Evolutionary conservation across 1,284 basidiomycete genomes (phyloP).

Genomic region (Cutaneotrichosporon sp.): DNA sequence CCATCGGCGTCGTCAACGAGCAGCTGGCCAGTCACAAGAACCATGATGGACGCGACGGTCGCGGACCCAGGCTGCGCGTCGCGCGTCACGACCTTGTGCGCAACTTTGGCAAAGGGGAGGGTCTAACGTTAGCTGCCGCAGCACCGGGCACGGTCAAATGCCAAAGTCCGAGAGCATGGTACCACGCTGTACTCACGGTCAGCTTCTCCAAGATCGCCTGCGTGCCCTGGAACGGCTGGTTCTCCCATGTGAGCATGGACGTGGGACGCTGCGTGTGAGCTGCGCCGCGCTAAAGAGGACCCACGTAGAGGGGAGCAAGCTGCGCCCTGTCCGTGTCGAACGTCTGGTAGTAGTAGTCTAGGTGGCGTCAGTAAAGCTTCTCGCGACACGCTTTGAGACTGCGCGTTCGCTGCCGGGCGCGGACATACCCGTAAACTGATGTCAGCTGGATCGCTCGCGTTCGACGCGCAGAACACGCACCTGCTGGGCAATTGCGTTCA

Average conservation of each 20-base stretch:
- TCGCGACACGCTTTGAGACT: no score
- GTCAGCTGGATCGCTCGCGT: constrained; percentile 42
- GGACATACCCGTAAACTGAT: constrained; percentile 52
- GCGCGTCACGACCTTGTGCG: constrained; percentile 74
- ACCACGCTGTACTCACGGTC: constrained; percentile 52
- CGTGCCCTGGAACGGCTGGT: constrained; percentile 58
- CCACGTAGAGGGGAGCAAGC: constrained; percentile 45
- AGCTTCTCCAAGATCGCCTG: constrained; percentile 72
- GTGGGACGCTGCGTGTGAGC: constrained; percentile 57
- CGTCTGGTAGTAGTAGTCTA: constrained; percentile 49
- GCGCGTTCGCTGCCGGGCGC: no score
- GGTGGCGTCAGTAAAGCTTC: not conserved
- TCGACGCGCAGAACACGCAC: constrained; percentile 17
- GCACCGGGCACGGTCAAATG: not conserved
- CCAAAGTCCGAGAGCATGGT: no score
- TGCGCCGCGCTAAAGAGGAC: constrained; percentile 10
- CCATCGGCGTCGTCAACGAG: constrained; percentile 65
- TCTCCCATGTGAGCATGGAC: constrained; percentile 91
- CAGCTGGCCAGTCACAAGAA: constrained; percentile 82
- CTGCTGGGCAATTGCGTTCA: constrained; percentile 53
- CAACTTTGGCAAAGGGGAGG: constrained; percentile 75
- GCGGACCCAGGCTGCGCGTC: constrained; percentile 83
- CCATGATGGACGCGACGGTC: constrained; percentile 62
- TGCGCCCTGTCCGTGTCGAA: constrained; percentile 43
- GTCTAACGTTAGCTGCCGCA: constrained; percentile 52